Evolutionary conservation across 1,139 yeast species (phyloP), one percentile per base, ranked within the genome.

Genomic region (Candida smagusa): DNA sequence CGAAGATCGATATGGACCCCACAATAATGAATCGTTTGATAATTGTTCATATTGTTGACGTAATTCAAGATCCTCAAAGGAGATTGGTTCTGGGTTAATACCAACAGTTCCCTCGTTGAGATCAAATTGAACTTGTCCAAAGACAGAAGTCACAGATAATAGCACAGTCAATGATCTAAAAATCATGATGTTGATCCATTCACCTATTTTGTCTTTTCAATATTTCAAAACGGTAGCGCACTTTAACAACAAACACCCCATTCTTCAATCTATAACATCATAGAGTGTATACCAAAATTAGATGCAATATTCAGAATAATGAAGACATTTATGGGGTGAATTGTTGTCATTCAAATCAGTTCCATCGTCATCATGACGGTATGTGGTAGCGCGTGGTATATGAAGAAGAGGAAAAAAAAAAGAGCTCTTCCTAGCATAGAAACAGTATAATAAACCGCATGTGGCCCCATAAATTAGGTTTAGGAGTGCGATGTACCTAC

Each of bases 1-100:
- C 39, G 88, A 84, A 9, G 97, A 82, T 48, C 97, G 65, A 61
- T 90, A 92, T 0, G 97, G 95, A 0, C 96, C 97, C 98, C 98
- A 92, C 26, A 70, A 47, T 30, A 71, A 57, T 4, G 74, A 66
- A 35, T 59, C 58, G 38, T 63, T 57, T 3, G 72, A 59, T 22
- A 60, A 34, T 28, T 50, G 49, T 22, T 54, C 46, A 43, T 61
- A 66, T 22, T 55, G 52, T 3, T 46, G 52, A 13, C 50, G 42
- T n/a, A 54, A 38, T 21, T 38, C 35, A 12, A 37, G 36, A 9
- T 45, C 46, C 12, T 36, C 40, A 7, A 37, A 30, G 9, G 30
- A 26, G 13, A 34, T 19, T 7, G 34, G 31, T 7, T 29, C 35
- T 8, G 13, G 16, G 26, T 23, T 23, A 7, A 19, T 26, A 11